Conservation (phyloP, 2,329 filamentous ascomycete genomes). For the Stemphylium lycopersici region DNA sequence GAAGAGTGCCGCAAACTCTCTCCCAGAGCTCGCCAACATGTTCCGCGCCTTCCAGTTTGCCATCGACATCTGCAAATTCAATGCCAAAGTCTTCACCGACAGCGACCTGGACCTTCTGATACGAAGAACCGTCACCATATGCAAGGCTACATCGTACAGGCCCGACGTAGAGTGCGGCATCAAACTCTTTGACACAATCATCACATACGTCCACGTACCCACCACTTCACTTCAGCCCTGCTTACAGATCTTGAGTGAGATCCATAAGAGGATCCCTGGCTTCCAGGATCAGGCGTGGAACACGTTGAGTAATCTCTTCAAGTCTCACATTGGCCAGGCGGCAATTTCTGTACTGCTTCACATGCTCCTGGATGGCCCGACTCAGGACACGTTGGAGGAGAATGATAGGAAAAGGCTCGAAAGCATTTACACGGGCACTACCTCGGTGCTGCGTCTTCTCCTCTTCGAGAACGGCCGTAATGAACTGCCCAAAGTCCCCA, state of each 20-base stretch:
- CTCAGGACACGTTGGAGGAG: conserved; percentile 30
- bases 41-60: conserved; percentile 69
- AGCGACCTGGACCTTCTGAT: conserved; percentile 67
- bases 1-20: conserved; percentile 26
- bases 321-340: conserved; percentile 74
- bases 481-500: conserved; percentile 43
- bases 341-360: conserved; percentile 70
- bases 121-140: conserved; percentile 68
- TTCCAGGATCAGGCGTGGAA: conserved; percentile 72
- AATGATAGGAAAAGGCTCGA: conserved; percentile 25
- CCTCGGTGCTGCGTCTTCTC: conserved; percentile 39
- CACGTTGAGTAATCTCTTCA: conserved; percentile 72
- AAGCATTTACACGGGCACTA: conserved; percentile 39
- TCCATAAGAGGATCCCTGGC: conserved; percentile 68
- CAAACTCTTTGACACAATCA: conserved; percentile 70
- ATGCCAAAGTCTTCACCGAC: conserved; percentile 71
- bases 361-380: conserved; percentile 49
- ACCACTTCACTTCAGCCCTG: conserved; percentile 66
- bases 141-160: conserved; percentile 68
- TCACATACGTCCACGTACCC: conserved; percentile 75
- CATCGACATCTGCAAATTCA: conserved; percentile 75
- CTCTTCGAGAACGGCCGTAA: conserved; percentile 41
- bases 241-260: conserved; percentile 73
- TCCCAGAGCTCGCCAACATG: conserved; percentile 49
- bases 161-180: conserved; percentile 72